phyloP scores from a whole-genome alignment of 2,329 filamentous ascomycete genomes.

The Fusarium algeriense region DNA sequence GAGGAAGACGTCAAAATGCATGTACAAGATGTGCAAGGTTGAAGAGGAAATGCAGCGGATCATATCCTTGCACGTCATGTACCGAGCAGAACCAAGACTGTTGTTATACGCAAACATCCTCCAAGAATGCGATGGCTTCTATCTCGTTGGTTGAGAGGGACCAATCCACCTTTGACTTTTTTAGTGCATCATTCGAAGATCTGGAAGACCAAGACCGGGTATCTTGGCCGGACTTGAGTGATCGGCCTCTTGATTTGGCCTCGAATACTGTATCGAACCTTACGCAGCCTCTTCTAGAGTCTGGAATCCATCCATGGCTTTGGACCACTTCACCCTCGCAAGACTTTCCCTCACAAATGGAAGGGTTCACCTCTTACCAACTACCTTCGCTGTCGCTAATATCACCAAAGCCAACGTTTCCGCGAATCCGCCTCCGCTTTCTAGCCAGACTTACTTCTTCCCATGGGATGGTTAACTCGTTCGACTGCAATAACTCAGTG shows the following conservation, averaged over 20 bases:
- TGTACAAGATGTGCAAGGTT: slow-evolving; percentile 12
- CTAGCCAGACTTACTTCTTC: slow-evolving; percentile 13
- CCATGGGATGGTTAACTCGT: slow-evolving; percentile 17
- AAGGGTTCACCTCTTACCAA: background rate
- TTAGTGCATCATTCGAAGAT: background rate
- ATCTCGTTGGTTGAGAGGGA: too few relatives aligned
- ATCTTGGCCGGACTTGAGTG: background rate
- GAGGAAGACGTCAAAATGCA: slow-evolving; percentile 7
- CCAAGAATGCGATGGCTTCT: background rate
- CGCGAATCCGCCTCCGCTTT: slow-evolving; percentile 1
- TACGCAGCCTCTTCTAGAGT: too few relatives aligned
- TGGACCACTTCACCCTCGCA: too few relatives aligned
- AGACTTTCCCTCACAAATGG: background rate
- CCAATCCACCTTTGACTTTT: too few relatives aligned
- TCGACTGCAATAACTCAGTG: background rate
- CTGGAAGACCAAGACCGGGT: background rate
- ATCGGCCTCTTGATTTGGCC: too few relatives aligned
- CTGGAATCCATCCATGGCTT: too few relatives aligned
- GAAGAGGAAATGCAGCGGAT: slow-evolving; percentile 15
- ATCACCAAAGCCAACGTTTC: background rate
- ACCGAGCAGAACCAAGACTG: slow-evolving; percentile 10
- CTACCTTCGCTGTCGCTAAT: background rate
- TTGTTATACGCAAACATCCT: background rate
- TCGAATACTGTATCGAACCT: too few relatives aligned
- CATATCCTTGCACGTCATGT: slow-evolving; percentile 11